Evolutionary conservation across 345 rosid species (phyloP), one percentile per base, ranked within the genome.

Genomic region (Triadica sebifera): DNA sequence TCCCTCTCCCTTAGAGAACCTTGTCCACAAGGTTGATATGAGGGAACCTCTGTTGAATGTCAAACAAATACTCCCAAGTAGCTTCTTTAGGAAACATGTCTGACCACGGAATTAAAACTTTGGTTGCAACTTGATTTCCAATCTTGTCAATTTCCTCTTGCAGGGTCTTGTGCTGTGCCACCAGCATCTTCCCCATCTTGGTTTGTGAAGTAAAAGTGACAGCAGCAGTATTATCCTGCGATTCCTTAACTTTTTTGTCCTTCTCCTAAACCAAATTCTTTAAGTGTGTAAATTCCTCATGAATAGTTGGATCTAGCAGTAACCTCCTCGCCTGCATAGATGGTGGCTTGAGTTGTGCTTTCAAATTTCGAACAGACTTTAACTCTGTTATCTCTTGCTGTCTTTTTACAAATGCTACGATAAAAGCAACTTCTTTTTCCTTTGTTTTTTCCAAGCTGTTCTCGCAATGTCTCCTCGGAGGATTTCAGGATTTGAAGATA

Each of bases 271-370:
- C 91, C 87, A 95, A 81, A 86, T 87, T 93, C 99, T 95, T 95
- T 68, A 95, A 74, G 53, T 96, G 96, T 38, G 93, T 86, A 73
- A 93, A 95, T 77, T 95, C 99, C 84, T 91, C 99, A 73, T 93
- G 98, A 80, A 95, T 90, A 50, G 99, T 97, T 39, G 97, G 98
- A 87, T 95, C 99, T 78, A 95, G 82, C 16, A 95, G 84, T 55
- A 95, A 81, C 78, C 99, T 89, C 86, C 98, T 90, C 87, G 93
- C 99, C 99, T 93, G 99, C 91, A 95, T 93, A 71, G 97, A 91
- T 46, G 98, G 93, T 10, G 99, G 99, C 89, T 91, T 95, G 73
- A 95, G 94, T 77, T 93, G 98, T 19, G 88, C 89, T 84, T 89
- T 95, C 86, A 91, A 83, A 79, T 95, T 97, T 45, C 98, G 88